Base-by-base conservation (phyloP, 2,329 filamentous ascomycete genomes). In the Colletotrichum melonis region DNA sequence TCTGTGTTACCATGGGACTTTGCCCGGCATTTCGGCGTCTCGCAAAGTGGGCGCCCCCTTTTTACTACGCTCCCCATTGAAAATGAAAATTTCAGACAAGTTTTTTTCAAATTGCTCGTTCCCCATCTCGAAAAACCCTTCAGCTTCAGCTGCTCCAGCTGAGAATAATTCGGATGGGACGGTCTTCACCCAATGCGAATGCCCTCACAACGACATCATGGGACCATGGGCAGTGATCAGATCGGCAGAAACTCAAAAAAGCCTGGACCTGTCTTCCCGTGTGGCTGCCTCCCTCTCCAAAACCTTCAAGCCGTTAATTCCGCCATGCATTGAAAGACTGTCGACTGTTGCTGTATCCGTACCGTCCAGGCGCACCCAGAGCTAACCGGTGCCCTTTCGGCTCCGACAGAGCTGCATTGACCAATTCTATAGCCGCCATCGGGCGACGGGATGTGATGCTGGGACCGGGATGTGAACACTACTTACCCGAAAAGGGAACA, bases 11-110 rank as follows among this genome's bases (percentile, higher is more conserved):
- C 22, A 42, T 63, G 69, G 69, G 65, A 42, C 54, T 54, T 69
- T 65, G 58, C 65, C 69, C 69, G 69, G 69, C 65, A 69, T 72
- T 54, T 72, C 65, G 69, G 69, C 42, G 38, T 72, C 69, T 69
- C 69, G 69, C 65, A 69, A 54, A 63, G 66, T 68, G 38, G 63
- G 30, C 28, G 24, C 16, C 32, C 67, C 65, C 52, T 19, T 54
- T 55, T 38, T 30, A 42, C 9, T 7, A n/a, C 56, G 22, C 58
- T 26, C 32, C 24, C 58, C 32, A 26, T 22, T 62, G 58, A 32
- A 22, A n/a, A 32, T 7, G 11, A 32, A 16, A 4, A 42, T 62
- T 60, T 62, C 22, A 46, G 58, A 26, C 58, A 35, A 59, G n/a
- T 35, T 59, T 56, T 56, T 56, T 19, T 30, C 19, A 16, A 16